phyloP scores from a whole-genome alignment of 108 stramenopile species.

The Chaetoceros tenuissimus region DNA sequence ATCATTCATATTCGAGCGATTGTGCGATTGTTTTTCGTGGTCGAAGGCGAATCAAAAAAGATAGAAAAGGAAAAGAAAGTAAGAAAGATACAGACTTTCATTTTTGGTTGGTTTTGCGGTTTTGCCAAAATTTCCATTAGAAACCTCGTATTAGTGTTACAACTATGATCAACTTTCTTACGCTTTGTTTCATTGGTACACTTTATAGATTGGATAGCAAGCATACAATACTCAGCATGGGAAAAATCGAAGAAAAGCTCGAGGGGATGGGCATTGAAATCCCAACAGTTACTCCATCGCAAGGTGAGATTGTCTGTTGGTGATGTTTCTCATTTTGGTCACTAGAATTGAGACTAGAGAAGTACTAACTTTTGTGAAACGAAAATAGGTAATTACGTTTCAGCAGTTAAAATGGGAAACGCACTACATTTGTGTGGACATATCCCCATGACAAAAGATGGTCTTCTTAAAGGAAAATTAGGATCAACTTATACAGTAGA shows the following conservation, averaged over 20 bases:
- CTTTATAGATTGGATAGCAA: no score
- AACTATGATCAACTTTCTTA: no score
- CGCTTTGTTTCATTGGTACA: no score
- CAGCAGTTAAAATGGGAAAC: not conserved
- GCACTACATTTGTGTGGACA: not conserved
- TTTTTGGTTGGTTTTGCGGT: no score
- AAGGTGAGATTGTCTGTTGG: not conserved
- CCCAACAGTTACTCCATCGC: not conserved
- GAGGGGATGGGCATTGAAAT: not conserved
- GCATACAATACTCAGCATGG: not conserved
- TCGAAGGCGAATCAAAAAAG: no score
- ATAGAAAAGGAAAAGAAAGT: no score
- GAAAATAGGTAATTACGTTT: not conserved
- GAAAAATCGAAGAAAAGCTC: not conserved
- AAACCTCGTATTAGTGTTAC: no score
- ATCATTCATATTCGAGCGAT: no score
- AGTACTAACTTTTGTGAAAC: no score
- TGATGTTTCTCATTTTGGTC: not conserved
- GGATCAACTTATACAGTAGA: slow-evolving; percentile 31
- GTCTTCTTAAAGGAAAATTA: not conserved
- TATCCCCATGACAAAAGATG: not conserved
- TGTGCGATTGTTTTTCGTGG: no score
- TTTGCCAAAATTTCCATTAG: no score
- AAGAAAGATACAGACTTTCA: no score
- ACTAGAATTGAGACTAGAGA: not conserved